Percentiles rank a stretch among this genome's conserved stretches.
These are phyloP conservation scores for Polyporus tsugae DNA, from an alignment of 1,284 basidiomycete species.

Conservation along the genomic window DNA sequence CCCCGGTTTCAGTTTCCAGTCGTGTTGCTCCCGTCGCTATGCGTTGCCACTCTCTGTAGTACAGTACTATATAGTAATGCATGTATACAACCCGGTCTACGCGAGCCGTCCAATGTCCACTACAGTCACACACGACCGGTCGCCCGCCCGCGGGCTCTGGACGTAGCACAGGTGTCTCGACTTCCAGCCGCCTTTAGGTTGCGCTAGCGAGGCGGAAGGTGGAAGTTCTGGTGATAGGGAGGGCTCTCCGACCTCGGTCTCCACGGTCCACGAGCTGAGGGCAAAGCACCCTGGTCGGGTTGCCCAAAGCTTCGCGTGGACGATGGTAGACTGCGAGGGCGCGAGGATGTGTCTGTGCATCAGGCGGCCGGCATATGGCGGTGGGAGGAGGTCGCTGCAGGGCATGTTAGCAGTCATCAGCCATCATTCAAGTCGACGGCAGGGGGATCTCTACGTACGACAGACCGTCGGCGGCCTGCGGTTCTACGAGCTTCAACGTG, in stretches of 20 bases:
- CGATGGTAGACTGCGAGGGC: constrained; percentile 53
- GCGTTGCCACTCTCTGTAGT: constrained; percentile 9
- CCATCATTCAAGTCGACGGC: not conserved
- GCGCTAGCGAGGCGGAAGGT: not conserved
- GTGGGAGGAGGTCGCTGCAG: constrained; percentile 51
- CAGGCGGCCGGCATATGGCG: constrained; percentile 66
- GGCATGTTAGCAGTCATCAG: constrained; percentile 11
- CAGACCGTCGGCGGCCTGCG: constrained; percentile 32
- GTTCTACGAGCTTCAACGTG: constrained; percentile 55
- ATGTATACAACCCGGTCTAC: constrained; percentile 29
- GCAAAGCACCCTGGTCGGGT: constrained; percentile 70
- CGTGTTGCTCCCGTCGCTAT: not conserved
- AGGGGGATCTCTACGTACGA: constrained; percentile 10
- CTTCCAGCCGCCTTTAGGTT: constrained; percentile 35
- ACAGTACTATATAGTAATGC: constrained; percentile 27
- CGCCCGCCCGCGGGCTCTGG: constrained; percentile 52
- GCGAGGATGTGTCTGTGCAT: constrained; percentile 63
- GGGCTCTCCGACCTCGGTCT: constrained; percentile 65
- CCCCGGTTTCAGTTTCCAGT: not conserved
- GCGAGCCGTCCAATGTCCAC: constrained; percentile 36
- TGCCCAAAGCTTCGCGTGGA: constrained; percentile 64
- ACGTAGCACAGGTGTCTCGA: constrained; percentile 56
- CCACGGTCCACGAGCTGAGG: constrained; percentile 68
- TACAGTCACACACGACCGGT: constrained; percentile 55
- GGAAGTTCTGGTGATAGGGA: constrained; percentile 7